Evolutionary conservation across 495 filamentous ascomycete genomes (phyloP), one percentile per base, ranked within the genome.

Genomic region (Talaromyces adpressus): DNA sequence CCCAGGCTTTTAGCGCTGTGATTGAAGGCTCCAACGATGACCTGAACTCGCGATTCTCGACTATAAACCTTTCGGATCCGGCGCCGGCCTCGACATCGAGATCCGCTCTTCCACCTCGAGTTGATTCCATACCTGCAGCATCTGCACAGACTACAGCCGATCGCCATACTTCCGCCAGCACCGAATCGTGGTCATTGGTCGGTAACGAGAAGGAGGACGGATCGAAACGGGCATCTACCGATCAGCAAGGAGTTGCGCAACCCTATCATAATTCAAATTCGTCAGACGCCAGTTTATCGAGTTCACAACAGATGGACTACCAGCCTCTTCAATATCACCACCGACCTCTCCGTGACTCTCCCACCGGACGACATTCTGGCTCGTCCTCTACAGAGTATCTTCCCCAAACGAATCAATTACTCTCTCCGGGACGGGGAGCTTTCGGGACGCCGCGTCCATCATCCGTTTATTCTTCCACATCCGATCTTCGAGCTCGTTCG

Each of bases 401-500:
- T 0, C 39, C 69, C 0, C 59, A 63, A 12, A 64, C 72, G 59
- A 85, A 84, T 53, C 84, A 82, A 29, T 84, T 87, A 67, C 71
- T 89, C 12, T 82, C 83, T 7, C 85, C 83, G 2, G 73, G 76
- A 58, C 78, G 77, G 61, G 69, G 72, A 32, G 76, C 78, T 64
- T 77, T 20, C 6, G 51, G 82, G 57, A 81, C 84, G 30, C 78
- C 83, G 23, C 81, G 91, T 47, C 91, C 91, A 2, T 78, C 81
- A 16, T 95, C 91, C 3, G 73, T 85, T 3, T 90, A 91, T 68
- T 91, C 90, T 1, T 80, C 82, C 6, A 82, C 77, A 34, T 92
- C 91, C 9, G 91, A 95, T 58, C 72, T 80, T 65, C 85, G 89
- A 5, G 88, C 85, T 64, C 85, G 75, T 16, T 84, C 81, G 39